Evolutionary conservation across 1,284 basidiomycete genomes (phyloP).

Genomic region (Fomes fomentarius): DNA sequence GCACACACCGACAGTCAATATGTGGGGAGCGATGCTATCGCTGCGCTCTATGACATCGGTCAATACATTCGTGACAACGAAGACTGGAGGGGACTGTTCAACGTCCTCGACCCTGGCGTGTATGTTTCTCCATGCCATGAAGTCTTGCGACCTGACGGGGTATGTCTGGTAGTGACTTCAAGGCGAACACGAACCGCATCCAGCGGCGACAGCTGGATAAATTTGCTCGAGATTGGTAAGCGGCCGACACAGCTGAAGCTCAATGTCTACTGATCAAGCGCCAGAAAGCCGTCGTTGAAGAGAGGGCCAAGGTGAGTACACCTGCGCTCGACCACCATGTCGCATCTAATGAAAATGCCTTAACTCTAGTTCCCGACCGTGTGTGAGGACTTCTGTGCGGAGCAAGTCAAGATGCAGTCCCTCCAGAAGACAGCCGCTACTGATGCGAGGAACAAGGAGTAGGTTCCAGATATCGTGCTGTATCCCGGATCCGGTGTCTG

Average conservation of each 20-base stretch:
- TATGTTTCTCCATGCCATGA: too few species aligned
- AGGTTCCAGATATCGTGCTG: too few species aligned
- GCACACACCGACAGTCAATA: too few species aligned
- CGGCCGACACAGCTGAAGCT: background rate
- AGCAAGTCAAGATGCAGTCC: background rate
- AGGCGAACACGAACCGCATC: background rate
- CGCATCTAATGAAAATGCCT: too few species aligned
- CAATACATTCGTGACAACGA: background rate
- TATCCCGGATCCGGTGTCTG: too few species aligned
- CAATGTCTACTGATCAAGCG: background rate
- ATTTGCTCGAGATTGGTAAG: background rate
- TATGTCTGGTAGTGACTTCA: background rate
- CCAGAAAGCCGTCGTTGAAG: background rate
- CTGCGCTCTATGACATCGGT: background rate
- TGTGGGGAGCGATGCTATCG: background rate
- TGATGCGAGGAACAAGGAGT: background rate
- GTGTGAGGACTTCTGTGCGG: background rate
- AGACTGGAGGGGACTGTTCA: background rate
- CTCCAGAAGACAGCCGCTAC: background rate
- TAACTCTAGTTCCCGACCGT: background rate
- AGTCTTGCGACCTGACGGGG: too few species aligned
- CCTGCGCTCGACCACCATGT: too few species aligned
- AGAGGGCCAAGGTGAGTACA: background rate
- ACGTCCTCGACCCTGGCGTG: background rate
- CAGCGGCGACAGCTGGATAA: background rate